Percentiles rank a stretch among this genome's conserved stretches.
Conservation (phyloP, 129 eudicot genomes). For the Logfia minima region DNA sequence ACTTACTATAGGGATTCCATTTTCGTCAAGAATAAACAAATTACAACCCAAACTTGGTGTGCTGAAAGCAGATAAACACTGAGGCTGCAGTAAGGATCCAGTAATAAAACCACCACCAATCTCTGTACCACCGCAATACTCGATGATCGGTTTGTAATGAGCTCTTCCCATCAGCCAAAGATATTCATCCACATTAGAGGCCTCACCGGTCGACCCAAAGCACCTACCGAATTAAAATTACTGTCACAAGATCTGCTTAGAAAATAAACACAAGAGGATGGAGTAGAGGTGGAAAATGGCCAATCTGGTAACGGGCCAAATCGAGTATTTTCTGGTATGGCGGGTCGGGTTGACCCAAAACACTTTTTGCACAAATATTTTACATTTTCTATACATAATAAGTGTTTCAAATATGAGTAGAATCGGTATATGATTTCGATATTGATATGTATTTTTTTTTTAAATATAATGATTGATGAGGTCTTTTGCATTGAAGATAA, state of each 20-base stretch:
- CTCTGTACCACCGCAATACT: slow-evolving; percentile 98
- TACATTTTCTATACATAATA: not conserved
- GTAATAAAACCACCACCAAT: slow-evolving; percentile 91
- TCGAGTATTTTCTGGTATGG: not conserved
- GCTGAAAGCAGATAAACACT: slow-evolving; percentile 82
- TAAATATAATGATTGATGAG: not conserved
- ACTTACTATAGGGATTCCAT: slow-evolving; percentile 80
- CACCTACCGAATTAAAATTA: slow-evolving; percentile 43
- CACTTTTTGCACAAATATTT: not conserved
- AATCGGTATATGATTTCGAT: not conserved
- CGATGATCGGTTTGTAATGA: slow-evolving; percentile 81
- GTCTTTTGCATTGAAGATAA: not conserved
- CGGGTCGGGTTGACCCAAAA: not conserved
- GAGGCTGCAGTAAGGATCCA: slow-evolving; percentile 82
- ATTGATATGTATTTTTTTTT: no score
- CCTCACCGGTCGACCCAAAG: slow-evolving; percentile 97
- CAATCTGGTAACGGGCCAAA: not conserved
- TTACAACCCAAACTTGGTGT: slow-evolving; percentile 84
- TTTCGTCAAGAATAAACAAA: slow-evolving; percentile 62
- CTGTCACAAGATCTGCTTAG: not conserved
- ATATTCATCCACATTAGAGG: slow-evolving; percentile 87
- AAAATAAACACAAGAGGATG: not conserved
- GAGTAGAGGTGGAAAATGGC: not conserved
- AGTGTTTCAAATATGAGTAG: not conserved
- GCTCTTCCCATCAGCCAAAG: slow-evolving; percentile 98